Conservation (phyloP, 2,329 filamentous ascomycete genomes). For the Penicillium sp. region DNA sequence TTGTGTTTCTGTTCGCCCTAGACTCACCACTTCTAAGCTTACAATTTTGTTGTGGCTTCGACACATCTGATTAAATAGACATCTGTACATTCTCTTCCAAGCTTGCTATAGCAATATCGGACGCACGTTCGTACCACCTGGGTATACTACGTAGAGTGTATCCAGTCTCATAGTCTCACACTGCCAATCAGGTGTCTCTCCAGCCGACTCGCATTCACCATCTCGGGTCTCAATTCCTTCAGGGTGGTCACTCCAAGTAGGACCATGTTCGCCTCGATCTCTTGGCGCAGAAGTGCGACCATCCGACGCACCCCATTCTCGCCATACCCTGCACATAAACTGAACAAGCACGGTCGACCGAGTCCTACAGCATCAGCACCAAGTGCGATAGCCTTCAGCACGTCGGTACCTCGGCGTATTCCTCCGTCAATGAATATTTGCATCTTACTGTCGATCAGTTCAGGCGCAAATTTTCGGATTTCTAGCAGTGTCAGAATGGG, state of each 20-base stretch:
- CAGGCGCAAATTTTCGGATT: slow-evolving; percentile 61
- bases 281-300: slow-evolving; percentile 33
- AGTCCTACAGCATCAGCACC: slow-evolving; percentile 66
- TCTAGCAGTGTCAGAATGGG: slow-evolving; percentile 63
- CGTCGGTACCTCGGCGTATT: slow-evolving; percentile 64
- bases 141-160: neutral
- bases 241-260: slow-evolving; percentile 32
- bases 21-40: too few relatives aligned
- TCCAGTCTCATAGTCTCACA: slow-evolving; percentile 27
- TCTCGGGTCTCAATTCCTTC: slow-evolving; percentile 28
- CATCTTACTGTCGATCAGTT: slow-evolving; percentile 57
- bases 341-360: slow-evolving; percentile 62
- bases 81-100: neutral
- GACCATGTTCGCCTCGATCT: slow-evolving; percentile 39
- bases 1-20: too few relatives aligned
- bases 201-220: slow-evolving; percentile 35
- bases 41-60: too few relatives aligned
- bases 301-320: slow-evolving; percentile 55
- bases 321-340: slow-evolving; percentile 59
- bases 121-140: neutral
- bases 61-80: too few relatives aligned
- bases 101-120: neutral
- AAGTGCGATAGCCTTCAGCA: slow-evolving; percentile 67
- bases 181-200: slow-evolving; percentile 33
- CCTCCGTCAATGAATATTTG: slow-evolving; percentile 68